Evolutionary conservation across 495 filamentous ascomycete genomes (phyloP), one percentile per base, ranked within the genome.

Genomic region (Venustampulla echinocandica): DNA sequence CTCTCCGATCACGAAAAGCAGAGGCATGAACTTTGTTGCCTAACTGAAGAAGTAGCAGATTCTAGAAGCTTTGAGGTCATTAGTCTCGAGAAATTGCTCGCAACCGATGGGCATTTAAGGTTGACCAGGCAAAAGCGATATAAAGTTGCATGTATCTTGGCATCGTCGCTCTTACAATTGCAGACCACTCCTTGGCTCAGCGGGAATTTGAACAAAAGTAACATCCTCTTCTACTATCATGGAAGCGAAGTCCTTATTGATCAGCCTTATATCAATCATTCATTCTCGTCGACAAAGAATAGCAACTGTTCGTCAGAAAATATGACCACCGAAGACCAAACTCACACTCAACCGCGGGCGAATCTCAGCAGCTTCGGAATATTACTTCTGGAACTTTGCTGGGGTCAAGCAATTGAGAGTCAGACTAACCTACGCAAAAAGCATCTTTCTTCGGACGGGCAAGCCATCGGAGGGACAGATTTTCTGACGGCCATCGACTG

Each of bases 151-250:
- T 48, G 54, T 21, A 42, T 58, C 18, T 45, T 64, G 1, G 46
- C 60, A 20, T 56, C 53, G 3, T 61, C 54, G 15, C 35, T 60
- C 11, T 52, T 64, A 13, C 56, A 60, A 23, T 51, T 64, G 15
- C 50, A 64, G 21, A 46, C 44, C 9, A 60, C 56, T 2, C 55
- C 58, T 3, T 63, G 60, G 58, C 42, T 59, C 0, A 20, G 42
- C 10, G 44, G 55, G 14, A 30, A 36, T 7, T 30, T 56, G 10
- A 52, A 42, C 19, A 65, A 60, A 34, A 43, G 33, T 2, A 38
- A 59, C 30, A 56, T 64, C 14, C 41, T 56, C 25, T 62, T 61
- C 39, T 51, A 40, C 35, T 18, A 28, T 5, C 24, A 50, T 33
- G 46, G 27, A 30, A 14, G 22, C 0, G 22, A 45, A 25, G 19